phyloP scores from a whole-genome alignment of 768 basidiomycete species.

The Boletellus ananas region DNA sequence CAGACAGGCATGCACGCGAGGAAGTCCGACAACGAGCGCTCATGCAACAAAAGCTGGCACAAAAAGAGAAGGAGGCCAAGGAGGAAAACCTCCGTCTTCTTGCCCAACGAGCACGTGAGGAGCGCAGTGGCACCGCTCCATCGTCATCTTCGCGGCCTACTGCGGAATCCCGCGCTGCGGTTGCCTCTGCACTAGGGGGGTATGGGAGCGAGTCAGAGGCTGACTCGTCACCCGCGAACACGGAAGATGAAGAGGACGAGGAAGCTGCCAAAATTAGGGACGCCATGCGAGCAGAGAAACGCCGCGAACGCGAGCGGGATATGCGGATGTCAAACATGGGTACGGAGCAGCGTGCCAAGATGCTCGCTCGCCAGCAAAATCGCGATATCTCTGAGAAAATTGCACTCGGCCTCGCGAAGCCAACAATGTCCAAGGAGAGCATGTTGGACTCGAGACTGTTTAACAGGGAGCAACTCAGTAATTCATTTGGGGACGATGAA shows the following conservation, averaged over 20 bases:
- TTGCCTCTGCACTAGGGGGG: slow-evolving; percentile 74
- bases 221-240: slow-evolving; percentile 46
- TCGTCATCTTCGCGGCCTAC: slow-evolving; percentile 59
- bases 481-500: slow-evolving; percentile 86
- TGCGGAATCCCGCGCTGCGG: slow-evolving; percentile 61
- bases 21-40: slow-evolving; percentile 94
- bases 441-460: slow-evolving; percentile 97
- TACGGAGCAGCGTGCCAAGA: slow-evolving; percentile 91
- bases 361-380: slow-evolving; percentile 93
- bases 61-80: slow-evolving; percentile 94
- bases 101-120: slow-evolving; percentile 94
- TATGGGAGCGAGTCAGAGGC: slow-evolving; percentile 79
- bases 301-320: slow-evolving; percentile 91
- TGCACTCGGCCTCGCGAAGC: slow-evolving; percentile 95
- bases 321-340: slow-evolving; percentile 99
- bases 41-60: slow-evolving; percentile 98
- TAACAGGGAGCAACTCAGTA: slow-evolving; percentile 88
- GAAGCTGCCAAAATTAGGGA: slow-evolving; percentile 85
- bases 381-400: slow-evolving; percentile 99
- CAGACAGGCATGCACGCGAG: slow-evolving; percentile 95
- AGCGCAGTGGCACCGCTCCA: slow-evolving; percentile 73
- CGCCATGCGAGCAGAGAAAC: slow-evolving; percentile 86
- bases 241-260: slow-evolving; percentile 65
- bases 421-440: slow-evolving; percentile 91
- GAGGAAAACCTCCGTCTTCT: slow-evolving; percentile 93